These are phyloP conservation scores for Madurella mycetomatis DNA, from an alignment of 2,329 filamentous ascomycete genomes.

Conservation along the genomic window DNA sequence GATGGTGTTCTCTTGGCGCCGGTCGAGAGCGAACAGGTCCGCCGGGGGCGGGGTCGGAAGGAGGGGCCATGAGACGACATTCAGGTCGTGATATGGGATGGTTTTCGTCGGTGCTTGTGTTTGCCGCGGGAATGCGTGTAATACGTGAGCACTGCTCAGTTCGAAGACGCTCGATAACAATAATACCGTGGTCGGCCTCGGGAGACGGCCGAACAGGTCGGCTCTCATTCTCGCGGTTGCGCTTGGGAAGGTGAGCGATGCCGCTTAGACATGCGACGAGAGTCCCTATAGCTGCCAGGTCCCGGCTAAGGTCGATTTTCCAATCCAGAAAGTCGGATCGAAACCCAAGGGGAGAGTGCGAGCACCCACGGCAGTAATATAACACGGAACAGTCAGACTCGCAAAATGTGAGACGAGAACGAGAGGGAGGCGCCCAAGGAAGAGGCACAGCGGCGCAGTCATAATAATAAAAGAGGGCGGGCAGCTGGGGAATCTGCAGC, in stretches of 20 bases:
- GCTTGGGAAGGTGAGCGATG: not conserved
- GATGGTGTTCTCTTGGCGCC: conserved; percentile 48
- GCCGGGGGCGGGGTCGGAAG: conserved; percentile 40
- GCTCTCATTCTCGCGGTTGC: conserved; percentile 21
- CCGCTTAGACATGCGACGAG: conserved; percentile 1
- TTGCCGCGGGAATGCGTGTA: conserved; percentile 22
- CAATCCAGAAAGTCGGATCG: conserved; percentile 2
- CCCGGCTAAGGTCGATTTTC: not conserved
- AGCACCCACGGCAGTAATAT: not conserved
- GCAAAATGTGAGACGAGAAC: conserved; percentile 1
- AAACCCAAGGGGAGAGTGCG: not conserved
- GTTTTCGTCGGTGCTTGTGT: conserved; percentile 27
- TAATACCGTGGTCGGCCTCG: conserved; percentile 29
- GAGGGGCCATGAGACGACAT: conserved; percentile 33
- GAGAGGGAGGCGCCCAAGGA: not conserved
- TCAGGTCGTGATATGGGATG: conserved; percentile 28
- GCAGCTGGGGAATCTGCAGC: not conserved
- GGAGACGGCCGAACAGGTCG: conserved; percentile 29
- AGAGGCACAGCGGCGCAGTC: conserved; percentile 18
- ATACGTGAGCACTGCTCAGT: conserved; percentile 24
- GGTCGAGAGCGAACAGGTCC: conserved; percentile 33
- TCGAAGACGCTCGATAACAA: conserved; percentile 28
- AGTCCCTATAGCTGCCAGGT: not conserved
- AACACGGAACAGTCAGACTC: not conserved
- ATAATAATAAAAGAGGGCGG: conserved; percentile 7